Percentiles rank a stretch among this genome's conserved stretches.
Evolutionary conservation across 768 basidiomycete species (phyloP).

Genomic region (Gautieria morchelliformis): DNA sequence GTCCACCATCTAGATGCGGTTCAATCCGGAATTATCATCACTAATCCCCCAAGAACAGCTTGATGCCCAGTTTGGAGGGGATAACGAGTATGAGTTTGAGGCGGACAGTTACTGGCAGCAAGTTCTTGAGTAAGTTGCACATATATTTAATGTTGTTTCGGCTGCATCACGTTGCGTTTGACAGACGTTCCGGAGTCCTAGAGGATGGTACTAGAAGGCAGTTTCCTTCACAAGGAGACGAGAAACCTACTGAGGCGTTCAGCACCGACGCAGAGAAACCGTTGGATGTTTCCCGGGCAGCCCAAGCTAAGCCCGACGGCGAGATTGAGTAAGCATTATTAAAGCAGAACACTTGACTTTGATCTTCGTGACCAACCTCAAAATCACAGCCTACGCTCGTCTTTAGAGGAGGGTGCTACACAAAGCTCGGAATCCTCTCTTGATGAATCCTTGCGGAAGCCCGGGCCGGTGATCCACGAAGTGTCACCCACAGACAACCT

Average conservation of each 20-base stretch:
- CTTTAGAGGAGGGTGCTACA: neutral
- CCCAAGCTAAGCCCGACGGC: too few relatives aligned
- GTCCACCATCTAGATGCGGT: constrained; percentile 53
- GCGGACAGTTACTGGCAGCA: constrained; percentile 71
- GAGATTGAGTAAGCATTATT: too few relatives aligned
- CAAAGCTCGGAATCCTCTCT: neutral
- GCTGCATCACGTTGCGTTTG: neutral
- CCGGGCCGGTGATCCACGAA: too few relatives aligned
- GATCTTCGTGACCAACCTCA: too few relatives aligned
- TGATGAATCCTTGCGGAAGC: neutral
- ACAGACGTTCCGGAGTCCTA: constrained; percentile 2
- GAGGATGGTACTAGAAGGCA: constrained; percentile 9
- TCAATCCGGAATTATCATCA: constrained; percentile 74
- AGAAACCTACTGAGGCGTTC: neutral
- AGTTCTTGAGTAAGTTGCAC: constrained; percentile 45
- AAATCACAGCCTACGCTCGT: neutral
- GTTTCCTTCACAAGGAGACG: neutral
- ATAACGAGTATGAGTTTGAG: constrained; percentile 66
- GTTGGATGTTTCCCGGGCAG: neutral
- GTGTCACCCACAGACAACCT: too few relatives aligned
- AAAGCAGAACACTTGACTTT: too few relatives aligned
- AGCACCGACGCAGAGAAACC: neutral
- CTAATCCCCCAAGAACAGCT: constrained; percentile 68
- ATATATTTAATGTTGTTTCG: neutral
- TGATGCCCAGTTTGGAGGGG: constrained; percentile 77